Percentiles rank a stretch among this genome's conserved stretches.
Conservation (phyloP, 139 green algal genomes). For the Zygnema circumcarinatum region DNA sequence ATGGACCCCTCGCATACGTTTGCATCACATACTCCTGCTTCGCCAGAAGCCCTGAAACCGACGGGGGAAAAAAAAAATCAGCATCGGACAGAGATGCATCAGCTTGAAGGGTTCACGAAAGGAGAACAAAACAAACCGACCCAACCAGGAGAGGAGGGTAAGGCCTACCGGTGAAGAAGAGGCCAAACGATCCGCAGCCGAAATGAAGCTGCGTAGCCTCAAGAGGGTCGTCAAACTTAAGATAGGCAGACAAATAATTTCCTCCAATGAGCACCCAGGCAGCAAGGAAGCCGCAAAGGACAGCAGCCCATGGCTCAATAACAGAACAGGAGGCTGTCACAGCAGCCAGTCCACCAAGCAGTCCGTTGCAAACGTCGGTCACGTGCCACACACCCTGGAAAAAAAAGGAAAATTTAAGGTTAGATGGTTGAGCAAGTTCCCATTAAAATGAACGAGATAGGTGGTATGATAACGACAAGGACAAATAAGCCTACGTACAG, state of each 20-base stretch:
- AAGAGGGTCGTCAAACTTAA: constrained; percentile 78
- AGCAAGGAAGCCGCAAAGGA: constrained; percentile 61
- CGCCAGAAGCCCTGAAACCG: constrained; percentile 63
- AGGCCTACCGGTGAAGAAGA: constrained; percentile 44
- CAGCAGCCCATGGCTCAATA: constrained; percentile 58
- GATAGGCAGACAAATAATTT: constrained; percentile 47
- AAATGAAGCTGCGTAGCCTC: constrained; percentile 81
- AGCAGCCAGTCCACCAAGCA: constrained; percentile 47
- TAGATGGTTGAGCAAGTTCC: neutral
- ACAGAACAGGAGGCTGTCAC: constrained; percentile 52
- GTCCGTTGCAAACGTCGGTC: constrained; percentile 57
- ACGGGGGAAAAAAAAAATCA: constrained; percentile 35
- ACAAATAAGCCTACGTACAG: constrained; percentile 4
- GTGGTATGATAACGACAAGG: neutral
- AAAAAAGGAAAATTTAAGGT: neutral
- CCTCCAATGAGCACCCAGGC: constrained; percentile 57
- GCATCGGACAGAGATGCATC: no score
- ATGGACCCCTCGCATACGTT: constrained; percentile 23
- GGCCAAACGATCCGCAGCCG: constrained; percentile 68
- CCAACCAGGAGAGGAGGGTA: no score
- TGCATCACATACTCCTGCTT: constrained; percentile 65
- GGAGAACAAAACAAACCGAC: no score
- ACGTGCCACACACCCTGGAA: constrained; percentile 47
- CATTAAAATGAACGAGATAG: neutral
- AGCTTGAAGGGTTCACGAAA: no score